Evolutionary conservation across 805 yeast genomes (phyloP).

Genomic region (Huiozyma naganishii): DNA sequence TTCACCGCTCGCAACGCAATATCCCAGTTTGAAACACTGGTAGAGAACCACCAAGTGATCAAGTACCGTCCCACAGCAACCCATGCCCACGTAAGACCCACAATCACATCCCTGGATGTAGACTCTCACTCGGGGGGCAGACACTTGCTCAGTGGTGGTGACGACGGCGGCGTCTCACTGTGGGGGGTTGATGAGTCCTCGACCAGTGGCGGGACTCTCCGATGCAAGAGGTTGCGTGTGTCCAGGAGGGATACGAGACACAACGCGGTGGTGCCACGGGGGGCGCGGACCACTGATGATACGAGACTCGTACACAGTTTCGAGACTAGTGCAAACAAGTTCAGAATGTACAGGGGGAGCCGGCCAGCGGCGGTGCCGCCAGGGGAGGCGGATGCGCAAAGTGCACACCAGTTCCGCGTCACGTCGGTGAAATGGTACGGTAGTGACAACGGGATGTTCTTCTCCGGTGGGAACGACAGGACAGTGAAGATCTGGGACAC

Average conservation of each 20-base stretch:
- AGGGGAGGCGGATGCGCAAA: background rate
- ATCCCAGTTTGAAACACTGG: constrained; percentile 13
- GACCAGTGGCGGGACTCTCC: constrained; percentile 11
- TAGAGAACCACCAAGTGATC: constrained; percentile 7
- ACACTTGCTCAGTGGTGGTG: constrained; percentile 16
- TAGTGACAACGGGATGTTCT: constrained; percentile 72
- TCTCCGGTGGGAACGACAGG: constrained; percentile 71
- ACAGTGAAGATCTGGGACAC: constrained; percentile 78
- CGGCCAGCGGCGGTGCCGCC: background rate
- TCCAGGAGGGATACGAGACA: constrained; percentile 2
- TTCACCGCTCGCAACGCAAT: no score
- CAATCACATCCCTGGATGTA: constrained; percentile 3
- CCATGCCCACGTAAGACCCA: background rate
- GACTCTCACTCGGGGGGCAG: constrained; percentile 15
- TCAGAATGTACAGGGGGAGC: constrained; percentile 10
- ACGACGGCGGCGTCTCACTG: constrained; percentile 29
- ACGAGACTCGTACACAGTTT: constrained; percentile 11
- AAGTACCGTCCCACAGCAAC: background rate
- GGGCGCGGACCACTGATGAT: background rate
- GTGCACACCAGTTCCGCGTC: constrained; percentile 55
- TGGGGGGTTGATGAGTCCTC: constrained; percentile 18
- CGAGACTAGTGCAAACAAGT: constrained; percentile 15
- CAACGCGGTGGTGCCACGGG: background rate
- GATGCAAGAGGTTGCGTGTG: constrained; percentile 21
- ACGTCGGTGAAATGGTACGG: constrained; percentile 84